These are phyloP conservation scores for Mortierella sp. DNA, from an alignment of 371 early-diverging fungal species.

Conservation along the genomic window DNA sequence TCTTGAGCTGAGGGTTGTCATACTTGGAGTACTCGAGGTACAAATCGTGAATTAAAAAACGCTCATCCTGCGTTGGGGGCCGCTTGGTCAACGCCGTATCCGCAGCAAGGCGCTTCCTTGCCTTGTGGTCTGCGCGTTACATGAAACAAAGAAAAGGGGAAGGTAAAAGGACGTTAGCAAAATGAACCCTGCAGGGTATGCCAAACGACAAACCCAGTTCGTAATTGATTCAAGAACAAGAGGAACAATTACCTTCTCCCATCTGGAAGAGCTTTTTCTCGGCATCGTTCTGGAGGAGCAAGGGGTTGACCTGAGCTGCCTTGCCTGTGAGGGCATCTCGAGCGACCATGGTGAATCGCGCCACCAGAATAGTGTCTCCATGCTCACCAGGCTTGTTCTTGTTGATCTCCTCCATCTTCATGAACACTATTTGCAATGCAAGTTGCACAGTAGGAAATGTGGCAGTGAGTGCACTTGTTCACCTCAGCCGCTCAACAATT, in stretches of 20 bases:
- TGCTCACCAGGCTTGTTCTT: constrained; percentile 22
- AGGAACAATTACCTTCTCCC: constrained; percentile 65
- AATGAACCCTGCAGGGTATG: background rate
- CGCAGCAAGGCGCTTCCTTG: constrained; percentile 70
- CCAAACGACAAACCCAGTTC: background rate
- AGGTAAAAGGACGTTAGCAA: background rate
- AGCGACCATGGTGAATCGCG: constrained; percentile 95
- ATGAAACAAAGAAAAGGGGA: background rate
- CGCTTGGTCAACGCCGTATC: constrained; percentile 71
- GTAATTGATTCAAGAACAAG: background rate
- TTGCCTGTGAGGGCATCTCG: constrained; percentile 80
- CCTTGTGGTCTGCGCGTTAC: constrained; percentile 68
- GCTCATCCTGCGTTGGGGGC: constrained; percentile 91
- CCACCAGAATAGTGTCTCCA: constrained; percentile 75
- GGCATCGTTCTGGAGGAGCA: constrained; percentile 77
- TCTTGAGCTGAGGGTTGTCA: constrained; percentile 37
- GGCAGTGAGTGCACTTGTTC: background rate
- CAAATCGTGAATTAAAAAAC: constrained; percentile 83
- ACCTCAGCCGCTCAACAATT: background rate
- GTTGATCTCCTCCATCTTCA: constrained; percentile 76
- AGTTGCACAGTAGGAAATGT: background rate
- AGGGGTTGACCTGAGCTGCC: constrained; percentile 81
- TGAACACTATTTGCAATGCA: constrained; percentile 63
- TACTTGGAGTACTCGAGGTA: constrained; percentile 76
- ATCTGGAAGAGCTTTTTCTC: constrained; percentile 80